Percentiles rank a stretch among this genome's conserved stretches.
Evolutionary conservation across 2,329 filamentous ascomycete genomes (phyloP).

Genomic region (Aureobasidium namibiae): DNA sequence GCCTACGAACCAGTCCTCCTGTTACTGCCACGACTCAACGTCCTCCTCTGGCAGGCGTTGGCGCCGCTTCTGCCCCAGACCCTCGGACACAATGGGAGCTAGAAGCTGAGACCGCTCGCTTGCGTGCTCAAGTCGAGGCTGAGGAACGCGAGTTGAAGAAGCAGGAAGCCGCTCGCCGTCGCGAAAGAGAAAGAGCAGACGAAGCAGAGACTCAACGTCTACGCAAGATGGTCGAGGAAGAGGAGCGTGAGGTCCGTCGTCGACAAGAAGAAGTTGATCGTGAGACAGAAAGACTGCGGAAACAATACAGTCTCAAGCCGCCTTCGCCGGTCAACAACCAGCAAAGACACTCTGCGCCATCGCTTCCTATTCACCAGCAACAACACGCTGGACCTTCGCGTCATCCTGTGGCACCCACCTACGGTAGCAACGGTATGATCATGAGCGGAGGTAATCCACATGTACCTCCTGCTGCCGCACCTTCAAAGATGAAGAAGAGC

Average conservation of each 20-base stretch:
- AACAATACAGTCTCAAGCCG: slow-evolving; percentile 51
- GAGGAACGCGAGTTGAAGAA: slow-evolving; percentile 31
- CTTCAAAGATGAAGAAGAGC: slow-evolving; percentile 26
- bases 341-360: slow-evolving; percentile 14
- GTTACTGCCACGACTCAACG: background rate
- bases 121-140: slow-evolving; percentile 34
- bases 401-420: slow-evolving; percentile 13
- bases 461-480: slow-evolving; percentile 14
- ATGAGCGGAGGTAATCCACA: slow-evolving; percentile 26
- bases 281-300: slow-evolving; percentile 67
- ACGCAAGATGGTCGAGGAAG: slow-evolving; percentile 57
- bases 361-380: slow-evolving; percentile 11
- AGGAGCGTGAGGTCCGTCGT: slow-evolving; percentile 52
- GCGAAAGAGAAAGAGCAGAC: slow-evolving; percentile 50
- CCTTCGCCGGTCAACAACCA: background rate
- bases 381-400: slow-evolving; percentile 18
- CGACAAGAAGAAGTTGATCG: slow-evolving; percentile 51
- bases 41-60: background rate
- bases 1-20: slow-evolving; percentile 21
- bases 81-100: slow-evolving; percentile 46
- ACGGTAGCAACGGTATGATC: slow-evolving; percentile 19
- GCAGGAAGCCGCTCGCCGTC: slow-evolving; percentile 41
- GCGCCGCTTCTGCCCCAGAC: slow-evolving; percentile 34
- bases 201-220: slow-evolving; percentile 51
- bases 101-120: slow-evolving; percentile 41